phyloP scores from a whole-genome alignment of 1,284 basidiomycete species.

The Irpex lacteus region DNA sequence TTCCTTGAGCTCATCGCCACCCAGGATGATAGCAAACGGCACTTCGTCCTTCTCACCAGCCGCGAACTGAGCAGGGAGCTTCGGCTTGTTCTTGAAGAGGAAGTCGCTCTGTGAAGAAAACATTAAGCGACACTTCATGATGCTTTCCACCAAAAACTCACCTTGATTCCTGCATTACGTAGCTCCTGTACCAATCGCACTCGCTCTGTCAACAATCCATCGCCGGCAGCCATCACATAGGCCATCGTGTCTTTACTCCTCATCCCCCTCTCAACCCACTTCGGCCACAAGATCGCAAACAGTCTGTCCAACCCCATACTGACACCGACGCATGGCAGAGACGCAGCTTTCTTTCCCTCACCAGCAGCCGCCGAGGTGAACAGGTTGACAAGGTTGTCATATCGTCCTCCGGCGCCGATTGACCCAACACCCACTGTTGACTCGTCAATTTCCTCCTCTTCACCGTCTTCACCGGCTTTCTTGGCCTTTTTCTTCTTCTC shows the following conservation, averaged over 20 bases:
- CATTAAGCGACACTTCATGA: neutral
- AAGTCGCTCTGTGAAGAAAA: constrained; percentile 73
- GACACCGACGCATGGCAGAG: constrained; percentile 91
- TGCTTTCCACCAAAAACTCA: constrained; percentile 27
- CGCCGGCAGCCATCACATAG: constrained; percentile 92
- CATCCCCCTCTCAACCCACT: constrained; percentile 73
- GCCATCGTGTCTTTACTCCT: constrained; percentile 93
- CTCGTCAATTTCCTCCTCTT: constrained; percentile 91
- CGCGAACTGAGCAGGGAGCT: constrained; percentile 83
- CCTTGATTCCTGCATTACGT: constrained; percentile 89
- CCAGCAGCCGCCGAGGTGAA: constrained; percentile 82
- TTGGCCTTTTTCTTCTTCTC: constrained; percentile 53
- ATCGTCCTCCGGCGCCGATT: constrained; percentile 95
- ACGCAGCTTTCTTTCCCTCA: constrained; percentile 62
- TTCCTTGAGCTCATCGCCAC: constrained; percentile 80
- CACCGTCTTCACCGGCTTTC: constrained; percentile 49
- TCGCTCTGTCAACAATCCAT: constrained; percentile 86
- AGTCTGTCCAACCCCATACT: constrained; percentile 96
- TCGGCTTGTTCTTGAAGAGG: constrained; percentile 91
- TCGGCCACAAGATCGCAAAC: constrained; percentile 89
- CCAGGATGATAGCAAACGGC: constrained; percentile 90
- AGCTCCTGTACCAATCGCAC: constrained; percentile 82
- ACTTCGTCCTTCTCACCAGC: constrained; percentile 91
- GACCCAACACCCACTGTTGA: constrained; percentile 94
- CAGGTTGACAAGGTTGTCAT: constrained; percentile 96